These are phyloP conservation scores for Fonsecaea nubica DNA, from an alignment of 2,329 filamentous ascomycete species.

Conservation along the genomic window DNA sequence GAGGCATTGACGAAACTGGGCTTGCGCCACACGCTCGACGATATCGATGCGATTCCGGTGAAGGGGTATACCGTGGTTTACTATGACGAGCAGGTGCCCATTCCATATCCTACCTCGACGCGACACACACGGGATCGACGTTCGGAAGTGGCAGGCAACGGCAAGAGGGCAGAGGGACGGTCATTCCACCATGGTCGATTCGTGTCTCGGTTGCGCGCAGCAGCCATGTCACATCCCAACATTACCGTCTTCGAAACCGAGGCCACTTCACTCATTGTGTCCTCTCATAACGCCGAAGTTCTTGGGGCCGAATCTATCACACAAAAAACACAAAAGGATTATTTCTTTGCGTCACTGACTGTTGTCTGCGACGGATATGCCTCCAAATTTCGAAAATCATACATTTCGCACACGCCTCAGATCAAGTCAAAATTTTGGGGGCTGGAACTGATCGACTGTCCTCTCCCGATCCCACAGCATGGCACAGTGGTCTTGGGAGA, in stretches of 20 bases:
- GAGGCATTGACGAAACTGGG: constrained; percentile 80
- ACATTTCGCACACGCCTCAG: constrained; percentile 70
- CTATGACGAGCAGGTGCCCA: constrained; percentile 72
- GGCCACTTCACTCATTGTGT: constrained; percentile 75
- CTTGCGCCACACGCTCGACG: constrained; percentile 80
- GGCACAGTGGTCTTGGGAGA: constrained; percentile 88
- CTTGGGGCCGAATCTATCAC: constrained; percentile 82
- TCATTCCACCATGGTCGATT: constrained; percentile 95
- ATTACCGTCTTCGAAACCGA: constrained; percentile 92
- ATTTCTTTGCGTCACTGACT: constrained; percentile 87
- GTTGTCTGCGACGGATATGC: constrained; percentile 91
- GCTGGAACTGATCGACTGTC: constrained; percentile 86
- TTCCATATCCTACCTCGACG: constrained; percentile 76
- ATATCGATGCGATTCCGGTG: constrained; percentile 82
- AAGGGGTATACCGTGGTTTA: constrained; percentile 89
- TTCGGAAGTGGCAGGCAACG: constrained; percentile 32
- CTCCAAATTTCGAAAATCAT: constrained; percentile 86
- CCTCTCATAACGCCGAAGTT: constrained; percentile 71
- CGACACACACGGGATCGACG: constrained; percentile 28
- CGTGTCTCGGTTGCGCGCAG: constrained; percentile 78
- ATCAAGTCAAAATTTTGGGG: constrained; percentile 90
- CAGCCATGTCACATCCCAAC: constrained; percentile 76
- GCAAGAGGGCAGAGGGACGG: constrained; percentile 70
- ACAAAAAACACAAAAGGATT: constrained; percentile 67
- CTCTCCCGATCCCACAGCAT: constrained; percentile 74